Base-by-base conservation (phyloP, 768 basidiomycete species). In the Leccinellum rugosiceps region DNA sequence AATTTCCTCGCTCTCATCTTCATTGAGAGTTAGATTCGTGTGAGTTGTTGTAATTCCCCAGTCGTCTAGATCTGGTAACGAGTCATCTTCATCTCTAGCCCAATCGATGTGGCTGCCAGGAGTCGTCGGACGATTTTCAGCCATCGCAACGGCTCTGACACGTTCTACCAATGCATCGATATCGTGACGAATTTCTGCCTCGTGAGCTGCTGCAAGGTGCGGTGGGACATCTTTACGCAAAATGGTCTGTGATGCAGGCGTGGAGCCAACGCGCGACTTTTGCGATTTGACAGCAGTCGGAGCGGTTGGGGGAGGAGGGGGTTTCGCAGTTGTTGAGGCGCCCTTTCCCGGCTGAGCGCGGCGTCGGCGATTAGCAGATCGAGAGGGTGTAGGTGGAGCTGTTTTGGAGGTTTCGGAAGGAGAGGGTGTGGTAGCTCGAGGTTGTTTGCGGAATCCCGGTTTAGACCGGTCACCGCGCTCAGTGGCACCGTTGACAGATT, bases 91-190 rank as follows among this genome's bases (percentile, higher is more conserved):
- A 62, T 92, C 90, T 34, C 87, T 87, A 43, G 92, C 92, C 92
- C 92, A 94, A 71, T 93, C 90, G 57, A 92, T 87, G 61, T 92
- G 90, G 57, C 84, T 88, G 32, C 85, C 87, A 14, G 88, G 88
- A 1, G 88, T 87, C 15, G 81, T 74, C 13, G 88, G 85, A 45
- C 87, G 76, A 64, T 83, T 77, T 52, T 82, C 77, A 31, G 78
- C 84, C 83, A 90, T 88, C 9, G 88, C 87, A 7, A 84, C 83
- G 9, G 88, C 84, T 49, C 88, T 77, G 11, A 89, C 85, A 52
- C 83, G 87, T 67, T 92, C 88, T 14, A 91, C 89, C 11, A 90
- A 77, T n/a, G 84, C 83, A 67, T 90, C 85, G 51, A 92, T 84
- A 60, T 88, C 81, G 50, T 81, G 79, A 47, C 80, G 80, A 67